Percentiles rank a stretch among this genome's conserved stretches.
Conservation (phyloP, 306 rosid genomes). For the Prinsepia uniflora region DNA sequence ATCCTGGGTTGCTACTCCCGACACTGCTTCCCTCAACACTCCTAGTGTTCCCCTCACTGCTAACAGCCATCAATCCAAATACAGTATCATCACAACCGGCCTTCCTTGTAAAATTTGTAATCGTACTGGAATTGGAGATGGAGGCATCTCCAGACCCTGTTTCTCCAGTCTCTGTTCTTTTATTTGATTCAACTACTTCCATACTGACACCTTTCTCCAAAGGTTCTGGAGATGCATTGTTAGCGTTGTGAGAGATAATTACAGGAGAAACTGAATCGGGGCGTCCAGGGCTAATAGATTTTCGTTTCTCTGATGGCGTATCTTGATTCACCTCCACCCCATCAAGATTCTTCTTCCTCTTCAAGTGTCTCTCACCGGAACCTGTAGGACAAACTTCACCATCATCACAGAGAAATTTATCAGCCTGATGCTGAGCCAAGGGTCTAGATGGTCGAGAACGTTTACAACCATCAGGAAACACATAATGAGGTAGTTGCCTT, state of each 20-base stretch:
- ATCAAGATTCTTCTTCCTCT: constrained; percentile 38
- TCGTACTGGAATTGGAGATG: constrained; percentile 54
- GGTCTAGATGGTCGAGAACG: constrained; percentile 54
- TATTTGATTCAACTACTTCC: constrained; percentile 35
- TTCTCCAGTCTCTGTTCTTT: constrained; percentile 36
- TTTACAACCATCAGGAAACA: constrained; percentile 74
- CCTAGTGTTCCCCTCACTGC: constrained; percentile 33
- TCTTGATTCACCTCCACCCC: constrained; percentile 24
- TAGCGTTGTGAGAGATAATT: constrained; percentile 17
- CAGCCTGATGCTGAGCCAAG: constrained; percentile 34
- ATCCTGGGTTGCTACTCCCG: constrained; percentile 29
- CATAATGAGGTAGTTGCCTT: constrained; percentile 72
- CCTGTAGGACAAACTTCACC: constrained; percentile 22
- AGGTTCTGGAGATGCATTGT: constrained; percentile 29
- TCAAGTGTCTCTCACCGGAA: constrained; percentile 28
- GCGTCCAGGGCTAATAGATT: constrained; percentile 29
- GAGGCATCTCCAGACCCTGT: constrained; percentile 44
- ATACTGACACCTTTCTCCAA: constrained; percentile 18
- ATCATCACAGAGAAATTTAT: constrained; percentile 34
- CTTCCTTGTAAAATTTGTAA: constrained; percentile 51
- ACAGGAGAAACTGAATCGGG: constrained; percentile 35
- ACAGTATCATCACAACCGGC: constrained; percentile 55
- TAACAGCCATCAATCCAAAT: constrained; percentile 29
- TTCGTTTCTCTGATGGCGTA: constrained; percentile 28
- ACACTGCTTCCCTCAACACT: constrained; percentile 35